Base-by-base conservation (phyloP, 2,329 filamentous ascomycete species). In the Fonsecaea nubica region DNA sequence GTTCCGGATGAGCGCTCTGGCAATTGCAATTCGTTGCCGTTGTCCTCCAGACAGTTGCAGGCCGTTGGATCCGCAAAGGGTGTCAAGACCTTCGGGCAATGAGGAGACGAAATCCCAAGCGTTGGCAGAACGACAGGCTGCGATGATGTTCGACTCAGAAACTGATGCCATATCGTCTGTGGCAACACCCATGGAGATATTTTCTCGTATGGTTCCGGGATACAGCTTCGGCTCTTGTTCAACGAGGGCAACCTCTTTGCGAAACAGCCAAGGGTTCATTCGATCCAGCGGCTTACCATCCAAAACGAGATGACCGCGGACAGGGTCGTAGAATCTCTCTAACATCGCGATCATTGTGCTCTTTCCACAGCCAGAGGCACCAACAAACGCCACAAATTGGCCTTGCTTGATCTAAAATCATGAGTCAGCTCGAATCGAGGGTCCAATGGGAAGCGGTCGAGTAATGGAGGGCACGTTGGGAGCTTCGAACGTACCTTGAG, bases 171-270 rank as follows among this genome's bases (percentile, higher is more conserved):
- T n/a, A n/a, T n/a, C 83, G 4, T 69, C 68, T 66, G 89, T 89
- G 82, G n/a, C n/a, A n/a, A n/a, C 92, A 96, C 1, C 92, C 93
- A 15, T 30, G 53, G 8, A 32, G 69, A 98, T 92, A 76, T 98
- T 98, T 50, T 98, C 93, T 69, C 85, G 86, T 73, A 98, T 92
- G 0, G 90, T 93, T 52, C 94, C 94, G 77, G 96, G 92, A 79
- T 97, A 98, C 0, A 98, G 81, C 0, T 93, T 96, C 0, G 93
- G 93, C 76, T 98, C 94, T 76, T 98, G 95, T 38, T 90, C 92
- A 13, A 98, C 95, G 10, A 98, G 88, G 0, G 93, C 90, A 69
- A 98, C 86, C 76, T 89, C 87, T 18, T 85, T 88, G 15, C 63
- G 58, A 33, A 57, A 56, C 2, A 5, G 36, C 21, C 32, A 25